phyloP scores from a whole-genome alignment of 371 early-diverging fungal species.

The Haplosporangium sp. region DNA sequence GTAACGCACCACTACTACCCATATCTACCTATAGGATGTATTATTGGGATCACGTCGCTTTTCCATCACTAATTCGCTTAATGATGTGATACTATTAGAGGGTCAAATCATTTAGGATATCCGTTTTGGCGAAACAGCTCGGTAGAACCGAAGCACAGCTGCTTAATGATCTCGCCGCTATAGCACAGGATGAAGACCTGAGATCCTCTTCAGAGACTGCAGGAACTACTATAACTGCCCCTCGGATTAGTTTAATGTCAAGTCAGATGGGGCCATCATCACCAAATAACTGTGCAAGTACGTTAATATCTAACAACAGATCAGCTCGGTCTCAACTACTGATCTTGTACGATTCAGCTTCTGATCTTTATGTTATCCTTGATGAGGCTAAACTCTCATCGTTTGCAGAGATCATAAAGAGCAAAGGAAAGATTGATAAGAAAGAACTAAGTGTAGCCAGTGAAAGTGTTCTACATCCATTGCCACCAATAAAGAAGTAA shows the following conservation, averaged over 20 bases:
- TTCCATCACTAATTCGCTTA: neutral
- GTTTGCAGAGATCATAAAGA: constrained; percentile 21
- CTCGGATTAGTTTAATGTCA: constrained; percentile 27
- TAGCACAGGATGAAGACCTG: constrained; percentile 24
- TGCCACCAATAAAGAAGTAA: constrained; percentile 7
- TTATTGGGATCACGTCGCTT: no score
- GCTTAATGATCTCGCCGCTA: constrained; percentile 27
- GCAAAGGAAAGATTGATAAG: constrained; percentile 26
- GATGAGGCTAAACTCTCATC: constrained; percentile 18
- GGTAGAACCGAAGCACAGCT: constrained; percentile 44
- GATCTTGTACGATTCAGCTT: constrained; percentile 22
- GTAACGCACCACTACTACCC: constrained; percentile 4
- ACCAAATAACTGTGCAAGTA: neutral
- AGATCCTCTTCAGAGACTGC: neutral
- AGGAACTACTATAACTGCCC: neutral
- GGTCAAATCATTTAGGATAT: constrained; percentile 35
- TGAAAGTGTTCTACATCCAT: constrained; percentile 11
- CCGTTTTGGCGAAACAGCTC: constrained; percentile 23
- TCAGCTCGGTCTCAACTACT: constrained; percentile 19
- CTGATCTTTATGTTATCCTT: constrained; percentile 37
- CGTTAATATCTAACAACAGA: neutral
- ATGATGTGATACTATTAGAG: constrained; percentile 12
- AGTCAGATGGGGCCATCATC: constrained; percentile 1
- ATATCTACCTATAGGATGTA: no score
- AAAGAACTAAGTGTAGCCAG: constrained; percentile 29